phyloP scores from a whole-genome alignment of 768 basidiomycete genomes.

The Tylopilus sp. region DNA sequence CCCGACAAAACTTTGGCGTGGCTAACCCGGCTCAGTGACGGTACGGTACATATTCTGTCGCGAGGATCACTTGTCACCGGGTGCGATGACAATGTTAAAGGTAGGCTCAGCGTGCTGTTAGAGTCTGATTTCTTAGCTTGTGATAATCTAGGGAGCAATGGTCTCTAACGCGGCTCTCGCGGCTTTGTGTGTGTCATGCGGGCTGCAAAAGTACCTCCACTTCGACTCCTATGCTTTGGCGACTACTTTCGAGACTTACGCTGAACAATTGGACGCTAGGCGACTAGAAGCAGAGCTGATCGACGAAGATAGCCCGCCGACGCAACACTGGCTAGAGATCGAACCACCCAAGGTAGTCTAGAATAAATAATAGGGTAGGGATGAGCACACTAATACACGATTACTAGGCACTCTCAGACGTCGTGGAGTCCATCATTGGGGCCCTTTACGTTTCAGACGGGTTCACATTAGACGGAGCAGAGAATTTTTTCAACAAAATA shows the following conservation, averaged over 20 bases:
- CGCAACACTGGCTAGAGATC: slow-evolving; percentile 77
- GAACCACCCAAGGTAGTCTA: slow-evolving; percentile 75
- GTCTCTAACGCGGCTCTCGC: slow-evolving; percentile 78
- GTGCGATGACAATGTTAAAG: slow-evolving; percentile 77
- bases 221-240: slow-evolving; percentile 54
- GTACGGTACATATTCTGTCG: slow-evolving; percentile 66
- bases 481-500: slow-evolving; percentile 62
- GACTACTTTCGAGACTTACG: slow-evolving; percentile 52
- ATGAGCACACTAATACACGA: slow-evolving; percentile 1
- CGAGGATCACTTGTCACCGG: slow-evolving; percentile 63
- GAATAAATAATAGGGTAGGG: not conserved
- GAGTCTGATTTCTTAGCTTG: not conserved
- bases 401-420: slow-evolving; percentile 69
- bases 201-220: slow-evolving; percentile 59
- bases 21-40: slow-evolving; percentile 50
- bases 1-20: not conserved
- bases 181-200: slow-evolving; percentile 68
- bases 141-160: slow-evolving; percentile 65
- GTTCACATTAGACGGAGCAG: slow-evolving; percentile 57
- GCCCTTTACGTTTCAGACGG: slow-evolving; percentile 77
- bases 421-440: slow-evolving; percentile 77
- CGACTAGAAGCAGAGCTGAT: slow-evolving; percentile 49
- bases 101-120: slow-evolving; percentile 30
- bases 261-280: slow-evolving; percentile 41
- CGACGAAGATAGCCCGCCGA: slow-evolving; percentile 48